Evolutionary conservation across 345 rosid species (phyloP), one percentile per base, ranked within the genome.

Genomic region (Erysimum cheiranthoides): DNA sequence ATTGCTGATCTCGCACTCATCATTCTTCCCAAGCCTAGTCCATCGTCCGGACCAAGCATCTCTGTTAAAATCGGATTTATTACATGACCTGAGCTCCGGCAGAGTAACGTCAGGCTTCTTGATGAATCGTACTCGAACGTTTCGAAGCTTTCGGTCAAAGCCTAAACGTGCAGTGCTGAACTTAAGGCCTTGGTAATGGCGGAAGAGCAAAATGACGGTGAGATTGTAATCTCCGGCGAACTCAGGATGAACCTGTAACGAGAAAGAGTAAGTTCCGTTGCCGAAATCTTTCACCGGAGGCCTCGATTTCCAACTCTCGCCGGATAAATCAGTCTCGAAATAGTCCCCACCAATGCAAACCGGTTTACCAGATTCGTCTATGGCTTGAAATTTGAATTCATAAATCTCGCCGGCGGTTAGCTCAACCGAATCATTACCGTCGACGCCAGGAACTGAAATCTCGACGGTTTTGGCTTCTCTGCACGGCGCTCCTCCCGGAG

Each of bases 231-330:
- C 85, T 66, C 97, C 99, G 17, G 77, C 72, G 66, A 92, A 95
- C 80, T 95, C 93, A 4, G 90, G 98, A 87, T 95, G 98, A 53
- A 92, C 94, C 64, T 92, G 99, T 59, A 95, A 80, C 10, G 84
- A 84, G 61, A 90, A 31, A 0, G 88, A 84, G 80, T 95, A 95
- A 4, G 88, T 82, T 42, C 98, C 99, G 58, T 95, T 86, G 18
- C 87, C 89, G 27, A 90, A 88, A 76, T 95, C 98, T 74, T 78
- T 89, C 52, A 95, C 86, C 47, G 78, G 74, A 16, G 99, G 98
- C 75, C 97, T 71, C 0, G 96, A 92, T 74, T 90, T 95, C 98
- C 99, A 95, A 18, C 83, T 78, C 62, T 84, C 90, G 1, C 99
- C 96, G 2, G 97, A 89, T 61, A 95, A 90, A 76, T 92, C 99